Conservation (phyloP, 345 rosid species). For the Raphanus raphanistrum region DNA sequence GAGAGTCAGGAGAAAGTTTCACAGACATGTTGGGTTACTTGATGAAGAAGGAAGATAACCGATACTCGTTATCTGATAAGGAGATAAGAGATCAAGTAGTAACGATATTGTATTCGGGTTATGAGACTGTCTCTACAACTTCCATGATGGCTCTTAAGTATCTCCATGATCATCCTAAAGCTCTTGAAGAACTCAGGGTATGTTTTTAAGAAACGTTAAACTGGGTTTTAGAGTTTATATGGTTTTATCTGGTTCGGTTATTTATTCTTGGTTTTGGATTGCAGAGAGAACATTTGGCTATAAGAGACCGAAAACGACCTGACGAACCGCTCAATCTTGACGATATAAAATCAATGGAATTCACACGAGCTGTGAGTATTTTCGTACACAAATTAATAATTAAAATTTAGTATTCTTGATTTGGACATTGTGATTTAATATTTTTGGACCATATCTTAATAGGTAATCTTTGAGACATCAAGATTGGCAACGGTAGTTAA, state of each 20-base stretch:
- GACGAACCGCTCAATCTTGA: slow-evolving; percentile 64
- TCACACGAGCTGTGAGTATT: slow-evolving; percentile 81
- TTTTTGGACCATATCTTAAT: slow-evolving; percentile 27
- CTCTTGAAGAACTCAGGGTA: slow-evolving; percentile 75
- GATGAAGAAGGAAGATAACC: slow-evolving; percentile 56
- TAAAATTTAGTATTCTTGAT: neutral
- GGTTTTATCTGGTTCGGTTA: neutral
- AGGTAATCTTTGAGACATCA: slow-evolving; percentile 79
- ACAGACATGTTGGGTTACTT: slow-evolving; percentile 71
- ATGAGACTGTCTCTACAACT: slow-evolving; percentile 84
- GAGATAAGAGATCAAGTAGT: slow-evolving; percentile 85
- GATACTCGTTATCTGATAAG: slow-evolving; percentile 49
- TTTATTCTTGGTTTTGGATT: slow-evolving; percentile 15
- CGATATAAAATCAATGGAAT: slow-evolving; percentile 78
- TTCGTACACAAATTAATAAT: neutral
- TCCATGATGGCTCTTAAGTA: slow-evolving; percentile 94
- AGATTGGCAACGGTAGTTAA: slow-evolving; percentile 84
- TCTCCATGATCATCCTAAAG: slow-evolving; percentile 72
- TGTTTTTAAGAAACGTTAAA: slow-evolving; percentile 16
- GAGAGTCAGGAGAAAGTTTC: slow-evolving; percentile 45
- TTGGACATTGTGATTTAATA: slow-evolving; percentile 14
- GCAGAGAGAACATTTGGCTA: slow-evolving; percentile 76
- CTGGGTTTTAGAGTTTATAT: neutral
- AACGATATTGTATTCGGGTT: slow-evolving; percentile 75
- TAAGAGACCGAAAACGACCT: slow-evolving; percentile 58